Percentiles rank a stretch among this genome's conserved stretches.
Evolutionary conservation across 2,329 filamentous ascomycete genomes (phyloP).

Genomic region (Harringtonia aguacate): DNA sequence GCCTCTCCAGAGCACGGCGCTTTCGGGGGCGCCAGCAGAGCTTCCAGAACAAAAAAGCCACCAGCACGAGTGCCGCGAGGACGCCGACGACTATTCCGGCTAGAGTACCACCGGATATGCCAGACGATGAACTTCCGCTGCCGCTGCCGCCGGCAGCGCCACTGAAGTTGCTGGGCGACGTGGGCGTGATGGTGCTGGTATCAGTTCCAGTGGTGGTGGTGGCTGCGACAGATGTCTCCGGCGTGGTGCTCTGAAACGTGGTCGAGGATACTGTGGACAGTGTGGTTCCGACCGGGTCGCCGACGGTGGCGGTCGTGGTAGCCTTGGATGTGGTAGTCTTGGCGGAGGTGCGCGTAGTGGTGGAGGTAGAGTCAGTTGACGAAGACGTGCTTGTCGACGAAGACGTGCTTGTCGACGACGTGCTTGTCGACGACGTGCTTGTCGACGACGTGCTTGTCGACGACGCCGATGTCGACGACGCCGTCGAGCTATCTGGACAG

Average conservation of each 20-base stretch:
- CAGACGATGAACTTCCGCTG: too few species aligned
- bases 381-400: neutral
- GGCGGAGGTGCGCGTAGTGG: neutral
- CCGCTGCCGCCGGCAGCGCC: too few species aligned
- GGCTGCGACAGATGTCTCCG: too few species aligned
- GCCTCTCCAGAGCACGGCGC: neutral
- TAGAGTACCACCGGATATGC: constrained; percentile 20
- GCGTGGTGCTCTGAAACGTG: too few species aligned
- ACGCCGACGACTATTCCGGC: constrained; percentile 22
- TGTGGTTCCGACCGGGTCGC: neutral
- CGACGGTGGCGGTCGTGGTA: constrained; percentile 10
- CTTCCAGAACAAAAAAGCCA: constrained; percentile 11
- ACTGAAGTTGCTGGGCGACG: constrained; percentile 12
- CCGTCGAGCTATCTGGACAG: constrained; percentile 17
- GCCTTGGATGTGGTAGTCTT: neutral
- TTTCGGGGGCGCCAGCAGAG: neutral
- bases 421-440: too few species aligned
- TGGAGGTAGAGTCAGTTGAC: neutral
- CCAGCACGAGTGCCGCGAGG: constrained; percentile 16
- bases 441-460: too few species aligned
- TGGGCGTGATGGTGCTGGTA: constrained; percentile 5
- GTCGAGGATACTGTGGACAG: too few species aligned
- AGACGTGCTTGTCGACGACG: too few species aligned
- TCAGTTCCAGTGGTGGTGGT: neutral
- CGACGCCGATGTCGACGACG: neutral